Evolutionary conservation across 2,329 filamentous ascomycete genomes (phyloP).

Genomic region (Acrocalymma vagum): DNA sequence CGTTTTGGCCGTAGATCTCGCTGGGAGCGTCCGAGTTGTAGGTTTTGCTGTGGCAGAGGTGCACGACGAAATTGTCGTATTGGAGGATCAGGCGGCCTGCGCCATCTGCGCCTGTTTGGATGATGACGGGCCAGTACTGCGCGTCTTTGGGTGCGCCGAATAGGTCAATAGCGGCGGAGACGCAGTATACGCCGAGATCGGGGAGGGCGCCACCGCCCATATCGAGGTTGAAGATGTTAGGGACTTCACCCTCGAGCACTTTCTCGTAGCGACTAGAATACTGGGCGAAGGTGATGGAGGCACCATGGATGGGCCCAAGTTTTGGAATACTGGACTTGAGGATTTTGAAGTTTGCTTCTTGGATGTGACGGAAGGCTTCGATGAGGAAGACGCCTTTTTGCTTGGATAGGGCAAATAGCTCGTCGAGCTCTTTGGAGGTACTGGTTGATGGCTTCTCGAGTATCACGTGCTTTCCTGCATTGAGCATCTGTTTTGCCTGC

Average conservation of each 20-base stretch:
- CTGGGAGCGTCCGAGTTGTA: conserved; percentile 53
- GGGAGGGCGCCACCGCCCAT: conserved; percentile 57
- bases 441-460: conserved; percentile 60
- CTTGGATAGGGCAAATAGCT: conserved; percentile 53
- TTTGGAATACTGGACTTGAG: conserved; percentile 47
- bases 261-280: conserved; percentile 57
- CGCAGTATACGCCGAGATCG: conserved; percentile 60
- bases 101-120: conserved; percentile 56
- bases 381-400: conserved; percentile 53
- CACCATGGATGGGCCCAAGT: conserved; percentile 55
- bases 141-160: conserved; percentile 54
- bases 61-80: conserved; percentile 55
- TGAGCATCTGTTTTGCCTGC: conserved; percentile 54
- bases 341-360: conserved; percentile 59
- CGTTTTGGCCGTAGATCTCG: conserved; percentile 59
- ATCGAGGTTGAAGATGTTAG: conserved; percentile 59
- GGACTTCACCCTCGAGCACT: conserved; percentile 55
- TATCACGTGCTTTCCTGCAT: conserved; percentile 57
- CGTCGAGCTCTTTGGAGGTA: conserved; percentile 52
- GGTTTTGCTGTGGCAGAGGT: conserved; percentile 54
- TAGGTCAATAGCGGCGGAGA: conserved; percentile 57
- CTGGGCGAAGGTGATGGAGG: conserved; percentile 54
- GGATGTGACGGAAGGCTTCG: conserved; percentile 60
- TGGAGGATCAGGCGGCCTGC: conserved; percentile 54
- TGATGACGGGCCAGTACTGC: conserved; percentile 53